Base-by-base conservation (phyloP, 2,329 filamentous ascomycete genomes). In the Onygenales sp. region DNA sequence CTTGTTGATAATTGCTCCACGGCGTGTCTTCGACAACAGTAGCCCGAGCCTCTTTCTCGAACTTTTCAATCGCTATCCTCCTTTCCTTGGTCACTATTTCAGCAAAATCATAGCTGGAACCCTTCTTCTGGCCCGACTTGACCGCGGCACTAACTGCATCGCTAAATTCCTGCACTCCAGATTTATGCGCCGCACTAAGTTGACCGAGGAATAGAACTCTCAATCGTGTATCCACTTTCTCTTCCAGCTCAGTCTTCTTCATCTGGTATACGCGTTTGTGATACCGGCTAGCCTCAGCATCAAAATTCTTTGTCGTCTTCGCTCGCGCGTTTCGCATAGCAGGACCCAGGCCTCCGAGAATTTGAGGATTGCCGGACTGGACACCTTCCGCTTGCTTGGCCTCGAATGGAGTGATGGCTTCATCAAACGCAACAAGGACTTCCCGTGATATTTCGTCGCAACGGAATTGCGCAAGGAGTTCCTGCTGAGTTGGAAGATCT, bases 391-490 rank as follows among this genome's bases (percentile, higher is more conserved):
- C 81, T 70, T 96, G 92, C 67, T 86, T 81, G 62, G 93, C 87
- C 69, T 98, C 93, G 11, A 97, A 80, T 0, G 93, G 92, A 7
- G 75, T 67, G 56, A 98, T 85, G n/a, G 82, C 77, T 51, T 84
- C 78, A 63, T 98, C 93, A 62, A 98, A 98, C 2, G 77, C 79
- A 43, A 90, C 73, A 54, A 95, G 77, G 10, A 95, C 93, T 66
- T 96, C 92, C 58, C 91, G 81, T 41, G 90, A 82, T 55, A 98
- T 98, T 72, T 98, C 93, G 68, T 98, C 93, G 69, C 93, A 98
- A 60, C 93, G 84, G 75, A 97, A 98, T 69, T 98, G 93, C 9
- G 93, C 93, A 51, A 98, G 79, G 45, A 98, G 79, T 69, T 98
- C 93, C 72, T 98, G 93, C 68, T 98, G 93, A 0, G 93, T 97